Evolutionary conservation across 495 filamentous ascomycete genomes (phyloP).

Genomic region (Jackrogersella multiformis): DNA sequence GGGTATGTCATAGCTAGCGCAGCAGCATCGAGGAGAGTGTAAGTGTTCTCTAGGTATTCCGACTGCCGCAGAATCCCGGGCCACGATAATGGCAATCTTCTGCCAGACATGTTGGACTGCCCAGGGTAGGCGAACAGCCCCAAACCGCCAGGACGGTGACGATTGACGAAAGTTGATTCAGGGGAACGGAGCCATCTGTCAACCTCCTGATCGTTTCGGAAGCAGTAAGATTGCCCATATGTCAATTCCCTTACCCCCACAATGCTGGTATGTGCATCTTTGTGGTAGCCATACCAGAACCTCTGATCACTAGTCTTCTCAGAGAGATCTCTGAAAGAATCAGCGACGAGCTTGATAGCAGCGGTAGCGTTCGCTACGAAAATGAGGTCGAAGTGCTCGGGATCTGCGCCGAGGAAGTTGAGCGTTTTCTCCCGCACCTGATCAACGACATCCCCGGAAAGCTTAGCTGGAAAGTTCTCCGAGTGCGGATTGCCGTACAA

Average conservation of each 20-base stretch:
- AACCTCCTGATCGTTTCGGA: constrained; percentile 70
- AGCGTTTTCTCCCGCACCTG: constrained; percentile 66
- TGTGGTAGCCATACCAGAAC: constrained; percentile 81
- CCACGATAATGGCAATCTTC: constrained; percentile 72
- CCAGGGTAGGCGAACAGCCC: constrained; percentile 80
- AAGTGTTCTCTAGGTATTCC: constrained; percentile 58
- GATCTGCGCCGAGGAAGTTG: constrained; percentile 68
- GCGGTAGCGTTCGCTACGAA: constrained; percentile 77
- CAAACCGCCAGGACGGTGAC: constrained; percentile 45
- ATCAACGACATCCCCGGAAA: constrained; percentile 69
- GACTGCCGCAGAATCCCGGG: constrained; percentile 60
- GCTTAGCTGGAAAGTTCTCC: constrained; percentile 68
- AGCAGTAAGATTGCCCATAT: constrained; percentile 64
- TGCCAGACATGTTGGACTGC: constrained; percentile 82
- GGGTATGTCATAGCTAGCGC: constrained; percentile 73
- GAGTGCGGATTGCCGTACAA: constrained; percentile 84
- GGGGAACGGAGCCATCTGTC: constrained; percentile 67
- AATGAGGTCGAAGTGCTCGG: constrained; percentile 71
- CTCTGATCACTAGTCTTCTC: constrained; percentile 51
- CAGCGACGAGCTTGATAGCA: constrained; percentile 74
- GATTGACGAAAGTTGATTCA: constrained; percentile 38
- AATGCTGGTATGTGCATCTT: constrained; percentile 76
- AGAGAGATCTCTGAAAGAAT: constrained; percentile 67
- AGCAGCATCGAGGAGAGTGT: constrained; percentile 76
- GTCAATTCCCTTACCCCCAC: constrained; percentile 75